phyloP scores from a whole-genome alignment of 352 stramenopile species.

The Globisporangium rhizosaccharum region DNA sequence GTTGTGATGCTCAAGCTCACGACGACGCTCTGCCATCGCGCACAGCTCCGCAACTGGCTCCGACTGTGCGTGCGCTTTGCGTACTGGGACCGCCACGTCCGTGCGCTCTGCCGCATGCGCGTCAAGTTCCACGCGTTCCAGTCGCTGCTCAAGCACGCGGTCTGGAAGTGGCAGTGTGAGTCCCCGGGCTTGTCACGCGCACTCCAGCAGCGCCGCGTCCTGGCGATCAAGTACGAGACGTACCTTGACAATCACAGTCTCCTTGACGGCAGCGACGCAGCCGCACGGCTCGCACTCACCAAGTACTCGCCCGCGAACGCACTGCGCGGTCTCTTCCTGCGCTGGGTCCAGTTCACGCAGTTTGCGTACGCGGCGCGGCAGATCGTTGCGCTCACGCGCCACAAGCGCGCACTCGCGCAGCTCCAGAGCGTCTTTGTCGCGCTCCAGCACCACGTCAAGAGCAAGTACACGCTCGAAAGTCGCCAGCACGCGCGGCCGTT shows the following conservation, averaged over 20 bases:
- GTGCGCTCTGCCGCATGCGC: constrained; percentile 29
- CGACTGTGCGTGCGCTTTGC: constrained; percentile 46
- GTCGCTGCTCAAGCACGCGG: constrained; percentile 31
- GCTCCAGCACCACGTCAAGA: constrained; percentile 35
- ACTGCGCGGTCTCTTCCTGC: constrained; percentile 41
- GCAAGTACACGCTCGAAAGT: constrained; percentile 33
- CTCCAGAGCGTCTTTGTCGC: constrained; percentile 36
- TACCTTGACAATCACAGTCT: constrained; percentile 23
- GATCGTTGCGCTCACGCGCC: constrained; percentile 18
- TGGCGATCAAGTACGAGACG: constrained; percentile 38
- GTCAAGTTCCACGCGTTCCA: constrained; percentile 41
- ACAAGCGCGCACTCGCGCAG: constrained; percentile 30
- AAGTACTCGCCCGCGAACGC: constrained; percentile 42
- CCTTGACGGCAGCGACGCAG: constrained; percentile 25
- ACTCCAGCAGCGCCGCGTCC: constrained; percentile 25
- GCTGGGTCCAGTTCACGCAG: constrained; percentile 57
- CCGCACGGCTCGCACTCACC: constrained; percentile 28
- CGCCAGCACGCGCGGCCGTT: constrained; percentile 23
- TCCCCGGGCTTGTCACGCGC: constrained; percentile 26
- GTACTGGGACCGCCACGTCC: constrained; percentile 46
- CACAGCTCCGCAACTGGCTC: constrained; percentile 57
- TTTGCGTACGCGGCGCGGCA: constrained; percentile 18
- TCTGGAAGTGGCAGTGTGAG: constrained; percentile 54
- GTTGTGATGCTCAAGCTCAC: constrained; percentile 46
- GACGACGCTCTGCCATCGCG: constrained; percentile 30